These are phyloP conservation scores for Trametes maxima DNA, from an alignment of 768 basidiomycete genomes.

Conservation along the genomic window DNA sequence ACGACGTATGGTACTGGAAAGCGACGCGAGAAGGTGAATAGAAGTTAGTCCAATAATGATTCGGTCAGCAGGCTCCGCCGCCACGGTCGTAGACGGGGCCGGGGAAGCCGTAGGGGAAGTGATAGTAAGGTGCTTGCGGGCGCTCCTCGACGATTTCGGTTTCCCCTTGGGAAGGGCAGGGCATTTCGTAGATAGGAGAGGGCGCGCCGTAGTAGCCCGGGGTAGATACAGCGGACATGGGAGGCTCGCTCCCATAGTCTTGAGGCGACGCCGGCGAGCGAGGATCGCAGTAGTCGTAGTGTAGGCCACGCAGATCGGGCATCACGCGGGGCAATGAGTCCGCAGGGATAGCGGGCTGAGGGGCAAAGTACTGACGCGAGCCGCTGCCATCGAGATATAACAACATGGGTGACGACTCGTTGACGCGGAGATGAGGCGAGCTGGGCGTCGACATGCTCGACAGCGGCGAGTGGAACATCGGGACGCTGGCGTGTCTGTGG, in stretches of 20 bases:
- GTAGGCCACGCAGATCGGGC: slow-evolving; percentile 11
- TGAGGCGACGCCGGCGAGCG: slow-evolving; percentile 11
- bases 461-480: slow-evolving; percentile 18
- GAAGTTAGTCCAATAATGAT: neutral
- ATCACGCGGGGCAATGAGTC: slow-evolving; percentile 10
- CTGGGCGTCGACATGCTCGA: slow-evolving; percentile 14
- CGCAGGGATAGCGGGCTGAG: slow-evolving; percentile 4
- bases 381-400: slow-evolving; percentile 1
- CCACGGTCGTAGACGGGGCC: slow-evolving; percentile 4
- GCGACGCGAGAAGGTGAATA: neutral
- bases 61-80: neutral
- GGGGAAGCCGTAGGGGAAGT: neutral
- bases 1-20: slow-evolving; percentile 17
- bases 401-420: neutral
- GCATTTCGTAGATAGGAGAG: neutral
- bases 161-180: neutral
- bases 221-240: slow-evolving; percentile 9
- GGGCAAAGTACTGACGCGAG: neutral
- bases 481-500: slow-evolving; percentile 10
- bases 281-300: slow-evolving; percentile 14
- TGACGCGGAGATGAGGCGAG: slow-evolving; percentile 6
- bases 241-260: slow-evolving; percentile 5
- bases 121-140: slow-evolving; percentile 12
- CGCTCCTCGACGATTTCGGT: neutral
- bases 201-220: slow-evolving; percentile 6